Base-by-base conservation (phyloP, 2,329 filamentous ascomycete genomes). In the Thielaviopsis cerberus region DNA sequence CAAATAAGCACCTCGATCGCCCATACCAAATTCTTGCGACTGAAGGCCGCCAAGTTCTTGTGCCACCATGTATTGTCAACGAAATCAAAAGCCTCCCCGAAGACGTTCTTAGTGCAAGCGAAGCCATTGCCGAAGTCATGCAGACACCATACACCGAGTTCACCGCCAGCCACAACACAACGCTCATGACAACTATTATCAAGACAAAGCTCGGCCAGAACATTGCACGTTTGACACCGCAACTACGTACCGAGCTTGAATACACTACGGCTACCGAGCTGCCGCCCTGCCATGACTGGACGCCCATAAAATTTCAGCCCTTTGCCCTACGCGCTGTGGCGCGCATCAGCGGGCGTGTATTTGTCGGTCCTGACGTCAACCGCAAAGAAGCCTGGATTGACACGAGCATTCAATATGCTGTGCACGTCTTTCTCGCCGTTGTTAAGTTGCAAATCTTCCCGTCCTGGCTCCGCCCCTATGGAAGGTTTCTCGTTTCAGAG, bases 221-320 rank as follows among this genome's bases (percentile, higher is more conserved):
- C 55, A 66, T 77, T 1, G 70, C 70, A 1, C 69, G 71, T 22
- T 69, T 77, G 54, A 66, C 73, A 1, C 73, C 75, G 4, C 69
- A 69, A 57, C 68, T 77, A 23, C 75, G 72, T 58, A 66, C 69
- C 24, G 75, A 77, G 63, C 66, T 77, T 22, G 72, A 76, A 60
- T 67, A 70, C 60, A 70, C 76, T 25, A 61, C 74, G 5, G 69
- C 68, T 11, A 70, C 71, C 1, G 75, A 77, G 63, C 76, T 78
- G 48, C 74, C 75, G 4, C 65, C 69, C 17, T 77, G 74, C 62
- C 67, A 73, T 74, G 77, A 80, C 61, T 81, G 78, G 78, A 78
- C 74, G 1, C 65, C 75, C 0, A 72, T 79, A 55, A 74, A 72
- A 62, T 72, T 79, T 63, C 75, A 78, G 41, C 72, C 73, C 0